phyloP scores from a whole-genome alignment of 1,284 basidiomycete species.

The Leucoagaricus sp. region DNA sequence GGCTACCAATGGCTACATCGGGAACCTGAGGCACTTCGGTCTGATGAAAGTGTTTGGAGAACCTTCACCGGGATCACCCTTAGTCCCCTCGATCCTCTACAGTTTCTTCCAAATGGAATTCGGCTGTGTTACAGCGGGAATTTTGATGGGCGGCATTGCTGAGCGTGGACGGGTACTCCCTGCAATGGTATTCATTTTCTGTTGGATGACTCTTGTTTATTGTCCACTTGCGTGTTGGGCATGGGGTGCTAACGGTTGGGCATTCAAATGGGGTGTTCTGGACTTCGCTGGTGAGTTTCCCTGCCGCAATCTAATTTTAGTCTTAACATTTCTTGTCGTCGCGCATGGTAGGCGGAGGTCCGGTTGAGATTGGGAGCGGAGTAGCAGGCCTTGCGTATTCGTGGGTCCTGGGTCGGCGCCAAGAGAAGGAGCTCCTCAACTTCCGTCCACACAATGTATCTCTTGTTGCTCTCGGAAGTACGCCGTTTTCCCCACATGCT shows the following conservation, averaged over 20 bases:
- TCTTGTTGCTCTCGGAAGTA: conserved; percentile 83
- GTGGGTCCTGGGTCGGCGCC: conserved; percentile 76
- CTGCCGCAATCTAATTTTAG: conserved; percentile 25
- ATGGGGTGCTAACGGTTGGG: conserved; percentile 72
- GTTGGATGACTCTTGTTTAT: conserved; percentile 86
- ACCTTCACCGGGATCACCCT: conserved; percentile 75
- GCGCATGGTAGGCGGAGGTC: conserved; percentile 71
- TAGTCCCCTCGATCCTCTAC: conserved; percentile 75
- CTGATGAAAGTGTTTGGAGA: conserved; percentile 72
- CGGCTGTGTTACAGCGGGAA: conserved; percentile 75
- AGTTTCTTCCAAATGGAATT: conserved; percentile 92
- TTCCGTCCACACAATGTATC: conserved; percentile 95
- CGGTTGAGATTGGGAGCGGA: conserved; percentile 92
- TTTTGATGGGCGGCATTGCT: conserved; percentile 81
- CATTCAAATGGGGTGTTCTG: conserved; percentile 85
- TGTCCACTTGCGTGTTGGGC: conserved; percentile 63
- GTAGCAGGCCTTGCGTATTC: conserved; percentile 87
- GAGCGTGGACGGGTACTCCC: conserved; percentile 89
- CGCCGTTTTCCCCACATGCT: conserved; percentile 24
- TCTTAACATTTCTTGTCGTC: not conserved
- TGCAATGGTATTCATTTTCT: conserved; percentile 85
- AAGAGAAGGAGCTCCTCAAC: conserved; percentile 81
- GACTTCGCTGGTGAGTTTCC: conserved; percentile 70
- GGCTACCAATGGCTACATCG: conserved; percentile 79
- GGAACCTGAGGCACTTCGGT: conserved; percentile 75